These are phyloP conservation scores for Avicennia marina DNA, from an alignment of 257 asterid species.

Conservation along the genomic window DNA sequence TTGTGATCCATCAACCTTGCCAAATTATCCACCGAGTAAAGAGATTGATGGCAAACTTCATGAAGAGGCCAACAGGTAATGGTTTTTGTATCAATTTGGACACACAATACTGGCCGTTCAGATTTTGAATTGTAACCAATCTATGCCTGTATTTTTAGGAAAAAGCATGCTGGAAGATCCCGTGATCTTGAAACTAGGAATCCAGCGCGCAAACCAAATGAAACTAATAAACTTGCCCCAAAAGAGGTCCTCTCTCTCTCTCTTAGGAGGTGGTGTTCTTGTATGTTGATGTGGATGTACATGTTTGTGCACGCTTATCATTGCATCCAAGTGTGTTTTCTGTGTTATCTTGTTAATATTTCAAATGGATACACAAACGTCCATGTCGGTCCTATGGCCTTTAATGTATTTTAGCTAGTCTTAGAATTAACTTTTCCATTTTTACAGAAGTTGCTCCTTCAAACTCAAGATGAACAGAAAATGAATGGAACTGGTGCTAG, in stretches of 20 bases:
- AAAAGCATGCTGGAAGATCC: slow-evolving; percentile 57
- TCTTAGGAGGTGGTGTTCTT: no score
- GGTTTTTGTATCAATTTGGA: slow-evolving; percentile 1
- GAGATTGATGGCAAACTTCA: slow-evolving; percentile 85
- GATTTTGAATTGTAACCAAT: neutral
- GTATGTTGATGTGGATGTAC: no score
- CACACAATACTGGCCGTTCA: neutral
- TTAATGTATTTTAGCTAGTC: neutral
- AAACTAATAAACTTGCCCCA: slow-evolving; percentile 58
- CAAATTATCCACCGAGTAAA: slow-evolving; percentile 92
- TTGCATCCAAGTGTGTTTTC: no score
- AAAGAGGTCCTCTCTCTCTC: no score
- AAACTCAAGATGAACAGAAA: slow-evolving; percentile 39
- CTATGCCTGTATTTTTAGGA: slow-evolving; percentile 34
- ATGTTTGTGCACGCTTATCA: neutral
- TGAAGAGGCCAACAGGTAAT: slow-evolving; percentile 74
- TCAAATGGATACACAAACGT: neutral
- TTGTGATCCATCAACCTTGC: slow-evolving; percentile 92
- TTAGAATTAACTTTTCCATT: neutral
- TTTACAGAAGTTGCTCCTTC: slow-evolving; percentile 56
- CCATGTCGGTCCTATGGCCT: neutral
- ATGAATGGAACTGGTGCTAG: slow-evolving; percentile 20
- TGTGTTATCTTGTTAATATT: slow-evolving; percentile 1
- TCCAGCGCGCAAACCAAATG: slow-evolving; percentile 63
- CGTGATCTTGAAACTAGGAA: slow-evolving; percentile 75